Evolutionary conservation across 345 rosid genomes (phyloP), one percentile per base, ranked within the genome.

Genomic region (Toxicodendron radicans): DNA sequence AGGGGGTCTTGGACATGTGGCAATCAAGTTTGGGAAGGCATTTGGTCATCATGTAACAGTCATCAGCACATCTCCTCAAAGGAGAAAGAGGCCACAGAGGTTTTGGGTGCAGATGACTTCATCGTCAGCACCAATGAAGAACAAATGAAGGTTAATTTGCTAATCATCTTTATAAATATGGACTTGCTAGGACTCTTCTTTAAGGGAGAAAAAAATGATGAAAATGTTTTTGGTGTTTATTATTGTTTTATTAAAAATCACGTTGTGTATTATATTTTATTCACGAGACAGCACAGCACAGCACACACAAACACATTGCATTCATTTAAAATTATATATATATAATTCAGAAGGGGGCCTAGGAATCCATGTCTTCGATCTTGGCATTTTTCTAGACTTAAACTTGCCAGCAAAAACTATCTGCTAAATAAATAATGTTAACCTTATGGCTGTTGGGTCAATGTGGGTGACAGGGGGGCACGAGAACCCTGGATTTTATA

Each of bases 1-100:
- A 0, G 89, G 94, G 0, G 92, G 88, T 18, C 85, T 88, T 3
- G 92, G 91, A 2, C 91, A 87, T 64, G 70, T 85, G 7, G 89
- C 88, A 1, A 82, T 90, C 49, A 88, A 85, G 54, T 84, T 87
- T 63, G 88, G 84, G 1, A 84, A 90, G 73, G 92, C 88, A 1
- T 87, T 87, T 56, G 85, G 90, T 35, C 86, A 83, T 78, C 88
- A 85, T 4, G 91, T 88, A 3, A 85, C 92, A 0, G 88, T 88
- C 59, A 85, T 88, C 68, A 87, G 91, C 72, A 88, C 90, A 13
- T 88, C 88, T 66, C 88, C 0, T 81, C 84, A 2, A 88, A 84
- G 75, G 89, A 88, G 66, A 53, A 56, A 12, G 91, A 87, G 60
- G 92, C 90, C 38, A 83, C 33, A 45, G 76, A 86, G 18, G 83